Conservation (phyloP, 768 basidiomycete species). For the Gymnopilus dilepis region DNA sequence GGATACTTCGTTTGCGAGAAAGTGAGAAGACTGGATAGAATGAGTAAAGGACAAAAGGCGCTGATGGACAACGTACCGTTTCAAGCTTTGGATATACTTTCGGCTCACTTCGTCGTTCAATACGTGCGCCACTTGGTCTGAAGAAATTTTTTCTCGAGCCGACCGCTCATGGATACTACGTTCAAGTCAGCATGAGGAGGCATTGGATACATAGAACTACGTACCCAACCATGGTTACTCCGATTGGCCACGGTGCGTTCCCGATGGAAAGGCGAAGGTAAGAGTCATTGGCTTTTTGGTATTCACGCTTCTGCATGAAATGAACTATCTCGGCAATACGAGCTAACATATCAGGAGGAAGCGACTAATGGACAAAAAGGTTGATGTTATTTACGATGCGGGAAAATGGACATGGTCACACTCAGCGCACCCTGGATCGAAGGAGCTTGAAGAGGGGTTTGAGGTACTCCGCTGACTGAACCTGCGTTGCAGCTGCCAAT, state of each 20-base stretch:
- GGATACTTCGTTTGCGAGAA: conserved; percentile 97
- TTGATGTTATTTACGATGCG: background rate
- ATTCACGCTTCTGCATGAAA: conserved; percentile 94
- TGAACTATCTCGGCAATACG: conserved; percentile 94
- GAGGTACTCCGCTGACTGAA: conserved; percentile 94
- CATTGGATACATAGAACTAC: conserved; percentile 30
- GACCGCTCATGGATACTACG: conserved; percentile 94
- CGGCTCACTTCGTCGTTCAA: conserved; percentile 98
- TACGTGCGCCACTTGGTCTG: conserved; percentile 97
- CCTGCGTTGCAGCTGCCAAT: conserved; percentile 92
- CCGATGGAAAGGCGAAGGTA: conserved; percentile 97
- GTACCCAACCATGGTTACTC: conserved; percentile 98
- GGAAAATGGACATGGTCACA: background rate
- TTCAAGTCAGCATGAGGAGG: conserved; percentile 5
- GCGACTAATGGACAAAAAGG: conserved; percentile 55
- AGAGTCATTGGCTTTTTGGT: conserved; percentile 95
- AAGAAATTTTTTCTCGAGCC: conserved; percentile 96
- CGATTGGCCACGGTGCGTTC: conserved; percentile 99
- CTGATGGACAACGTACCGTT: conserved; percentile 60
- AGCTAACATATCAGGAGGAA: conserved; percentile 83
- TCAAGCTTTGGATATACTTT: conserved; percentile 98
- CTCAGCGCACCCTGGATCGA: conserved; percentile 77
- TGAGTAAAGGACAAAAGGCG: conserved; percentile 4
- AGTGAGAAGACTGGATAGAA: conserved; percentile 73
- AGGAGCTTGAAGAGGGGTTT: conserved; percentile 95